Conservation (phyloP, 495 filamentous ascomycete species). For the Penicillium malachiteum region DNA sequence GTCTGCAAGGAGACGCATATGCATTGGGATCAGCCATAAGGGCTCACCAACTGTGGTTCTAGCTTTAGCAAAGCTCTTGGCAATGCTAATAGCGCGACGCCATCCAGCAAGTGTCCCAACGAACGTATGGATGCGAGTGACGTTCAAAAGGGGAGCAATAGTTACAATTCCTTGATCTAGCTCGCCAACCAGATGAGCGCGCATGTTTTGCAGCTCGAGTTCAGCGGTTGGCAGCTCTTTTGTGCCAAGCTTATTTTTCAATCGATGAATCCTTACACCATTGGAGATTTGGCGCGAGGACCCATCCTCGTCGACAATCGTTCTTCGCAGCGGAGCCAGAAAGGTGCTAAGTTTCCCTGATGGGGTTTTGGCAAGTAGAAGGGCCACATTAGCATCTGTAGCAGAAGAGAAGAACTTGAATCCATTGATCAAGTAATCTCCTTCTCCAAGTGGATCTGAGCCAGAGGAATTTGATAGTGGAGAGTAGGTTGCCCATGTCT, state of each 20-base stretch:
- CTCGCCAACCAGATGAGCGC: slow-evolving; percentile 63
- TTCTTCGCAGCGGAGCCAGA: slow-evolving; percentile 59
- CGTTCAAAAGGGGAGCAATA: slow-evolving; percentile 65
- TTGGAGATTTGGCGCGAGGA: slow-evolving; percentile 47
- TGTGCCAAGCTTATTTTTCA: slow-evolving; percentile 72
- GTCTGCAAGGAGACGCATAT: slow-evolving; percentile 60
- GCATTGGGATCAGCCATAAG: slow-evolving; percentile 56
- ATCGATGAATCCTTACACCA: slow-evolving; percentile 61
- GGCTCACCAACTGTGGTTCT: slow-evolving; percentile 51
- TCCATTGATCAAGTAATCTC: slow-evolving; percentile 53
- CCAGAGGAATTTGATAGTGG: slow-evolving; percentile 15
- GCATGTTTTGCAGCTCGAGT: slow-evolving; percentile 58
- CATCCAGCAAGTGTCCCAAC: slow-evolving; percentile 56
- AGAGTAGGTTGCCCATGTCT: slow-evolving; percentile 58
- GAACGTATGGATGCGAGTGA: slow-evolving; percentile 65
- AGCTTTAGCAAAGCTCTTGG: slow-evolving; percentile 56
- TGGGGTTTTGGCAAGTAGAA: slow-evolving; percentile 66
- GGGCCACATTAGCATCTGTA: slow-evolving; percentile 67
- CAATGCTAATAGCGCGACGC: slow-evolving; percentile 60
- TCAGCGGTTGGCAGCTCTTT: slow-evolving; percentile 69
- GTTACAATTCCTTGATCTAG: slow-evolving; percentile 64
- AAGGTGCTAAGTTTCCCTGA: slow-evolving; percentile 61
- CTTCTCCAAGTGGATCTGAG: slow-evolving; percentile 20
- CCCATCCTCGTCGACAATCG: slow-evolving; percentile 29
- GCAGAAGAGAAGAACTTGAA: slow-evolving; percentile 81